Evolutionary conservation across 768 basidiomycete genomes (phyloP).

Genomic region (Gelatoporia subvermispora): DNA sequence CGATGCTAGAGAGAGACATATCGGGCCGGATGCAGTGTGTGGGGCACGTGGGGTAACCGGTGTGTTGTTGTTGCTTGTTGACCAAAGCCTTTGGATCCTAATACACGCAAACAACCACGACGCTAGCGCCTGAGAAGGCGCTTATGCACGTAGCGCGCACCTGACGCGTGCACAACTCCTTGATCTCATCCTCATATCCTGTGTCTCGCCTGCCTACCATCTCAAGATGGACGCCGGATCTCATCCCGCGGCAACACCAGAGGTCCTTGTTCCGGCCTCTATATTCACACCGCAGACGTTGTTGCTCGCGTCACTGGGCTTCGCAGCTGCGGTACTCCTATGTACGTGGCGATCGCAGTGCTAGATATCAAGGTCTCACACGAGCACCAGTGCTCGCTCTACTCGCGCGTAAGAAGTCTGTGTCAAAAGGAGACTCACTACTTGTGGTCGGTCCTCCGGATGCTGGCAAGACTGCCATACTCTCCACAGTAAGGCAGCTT

Average conservation of each 20-base stretch:
- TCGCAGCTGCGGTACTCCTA: conserved; percentile 39
- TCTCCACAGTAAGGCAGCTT: conserved; percentile 55
- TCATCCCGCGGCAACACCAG: conserved; percentile 18
- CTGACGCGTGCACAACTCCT: not conserved
- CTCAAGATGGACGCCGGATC: not conserved
- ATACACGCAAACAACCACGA: conserved; percentile 11
- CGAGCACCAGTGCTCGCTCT: conserved; percentile 37
- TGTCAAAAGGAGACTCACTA: conserved; percentile 52
- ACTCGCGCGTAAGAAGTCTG: conserved; percentile 38
- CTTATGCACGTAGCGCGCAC: not conserved
- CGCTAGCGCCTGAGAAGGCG: not conserved
- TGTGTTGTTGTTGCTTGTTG: conserved; percentile 3
- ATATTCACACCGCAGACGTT: conserved; percentile 36
- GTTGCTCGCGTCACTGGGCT: conserved; percentile 35
- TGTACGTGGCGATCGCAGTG: conserved; percentile 27
- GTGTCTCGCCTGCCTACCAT: not conserved
- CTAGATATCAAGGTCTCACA: conserved; percentile 11
- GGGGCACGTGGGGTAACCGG: not conserved
- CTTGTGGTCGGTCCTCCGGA: conserved; percentile 73
- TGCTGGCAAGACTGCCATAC: conserved; percentile 76
- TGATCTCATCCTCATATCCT: not conserved
- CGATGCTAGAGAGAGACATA: no score
- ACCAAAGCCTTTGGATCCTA: conserved; percentile 17
- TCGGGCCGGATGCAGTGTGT: not conserved
- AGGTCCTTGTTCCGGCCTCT: conserved; percentile 31